Conservation (phyloP, 1,284 basidiomycete species). For the Microstroma glucosiphilum region DNA sequence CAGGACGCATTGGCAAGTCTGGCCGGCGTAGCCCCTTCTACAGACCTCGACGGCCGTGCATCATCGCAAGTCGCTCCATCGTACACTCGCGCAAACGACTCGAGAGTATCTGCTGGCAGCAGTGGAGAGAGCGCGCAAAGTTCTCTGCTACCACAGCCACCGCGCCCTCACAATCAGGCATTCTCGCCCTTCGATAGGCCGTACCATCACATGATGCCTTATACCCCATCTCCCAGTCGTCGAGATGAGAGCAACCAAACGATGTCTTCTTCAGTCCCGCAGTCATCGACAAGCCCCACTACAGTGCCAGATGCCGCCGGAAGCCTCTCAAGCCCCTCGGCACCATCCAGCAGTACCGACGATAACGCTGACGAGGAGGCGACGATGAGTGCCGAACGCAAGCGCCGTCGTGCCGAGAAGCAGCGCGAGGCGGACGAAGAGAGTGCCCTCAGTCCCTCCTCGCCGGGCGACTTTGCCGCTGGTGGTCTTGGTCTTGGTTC, state of each 20-base stretch:
- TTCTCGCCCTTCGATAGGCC: constrained; percentile 5
- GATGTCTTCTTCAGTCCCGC: background rate
- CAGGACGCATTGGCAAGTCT: background rate
- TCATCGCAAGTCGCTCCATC: background rate
- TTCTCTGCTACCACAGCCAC: background rate
- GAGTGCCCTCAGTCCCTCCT: background rate
- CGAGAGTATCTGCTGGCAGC: too few species aligned
- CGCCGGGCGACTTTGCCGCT: background rate
- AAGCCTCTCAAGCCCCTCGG: too few species aligned
- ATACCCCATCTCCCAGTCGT: background rate
- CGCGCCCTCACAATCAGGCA: background rate
- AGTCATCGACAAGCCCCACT: background rate
- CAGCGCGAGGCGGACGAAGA: constrained; percentile 6
- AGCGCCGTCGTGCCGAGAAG: background rate
- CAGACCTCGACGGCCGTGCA: background rate
- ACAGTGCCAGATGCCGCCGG: background rate
- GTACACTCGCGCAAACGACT: background rate
- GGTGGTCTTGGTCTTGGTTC: background rate
- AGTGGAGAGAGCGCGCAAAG: background rate
- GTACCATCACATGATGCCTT: background rate
- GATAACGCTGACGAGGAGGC: background rate
- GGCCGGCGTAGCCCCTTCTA: background rate
- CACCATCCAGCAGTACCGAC: too few species aligned
- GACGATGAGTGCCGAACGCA: background rate
- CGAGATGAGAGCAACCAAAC: background rate